Base-by-base conservation (phyloP, 176 grass and related monocot species). In the Sorghum bicolor region DNA sequence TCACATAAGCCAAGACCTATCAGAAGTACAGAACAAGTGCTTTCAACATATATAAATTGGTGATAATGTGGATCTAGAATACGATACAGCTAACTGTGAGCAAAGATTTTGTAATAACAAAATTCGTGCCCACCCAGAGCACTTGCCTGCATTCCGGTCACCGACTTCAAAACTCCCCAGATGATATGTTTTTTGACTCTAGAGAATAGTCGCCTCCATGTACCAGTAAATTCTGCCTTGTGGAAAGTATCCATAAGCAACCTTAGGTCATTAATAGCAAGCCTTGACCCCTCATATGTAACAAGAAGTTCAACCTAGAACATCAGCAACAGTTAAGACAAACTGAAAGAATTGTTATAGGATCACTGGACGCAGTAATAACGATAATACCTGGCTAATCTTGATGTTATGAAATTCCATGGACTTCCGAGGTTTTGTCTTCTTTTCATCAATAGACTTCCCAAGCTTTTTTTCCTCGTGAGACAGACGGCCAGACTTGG, bases 381-480 rank as follows among this genome's bases (percentile, higher is more conserved):
- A 40, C 63, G 61, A 67, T 44, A 40, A 78, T 77, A 98, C 96
- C 96, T 99, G 91, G 86, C 93, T 94, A 82, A 99, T 99, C 83
- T 96, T 99, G 86, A 99, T 99, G 78, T 99, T 92, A 88, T 92
- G 91, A 82, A 99, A 99, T 71, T 99, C 96, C 89, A 96, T 96
- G 65, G 86, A 85, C 80, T 94, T 99, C 67, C 96, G 76, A 79
- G 91, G 36, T 87, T 91, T 88, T 26, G 89, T 70, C 79, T 88
- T 90, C 80, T 99, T 99, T 38, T 99, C 96, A 90, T 99, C 93
- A 45, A 87, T 88, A 29, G 89, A 90, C 81, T 96, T 99, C 19
- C 89, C 92, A 74, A 83, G 63, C 80, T 95, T 96, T 87, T 99
- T 96, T 75, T 99, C 93, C 68, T 99, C 96, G 13, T 99, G 85